phyloP scores from a whole-genome alignment of 805 yeast species.

The Saturnispora halmiae region DNA sequence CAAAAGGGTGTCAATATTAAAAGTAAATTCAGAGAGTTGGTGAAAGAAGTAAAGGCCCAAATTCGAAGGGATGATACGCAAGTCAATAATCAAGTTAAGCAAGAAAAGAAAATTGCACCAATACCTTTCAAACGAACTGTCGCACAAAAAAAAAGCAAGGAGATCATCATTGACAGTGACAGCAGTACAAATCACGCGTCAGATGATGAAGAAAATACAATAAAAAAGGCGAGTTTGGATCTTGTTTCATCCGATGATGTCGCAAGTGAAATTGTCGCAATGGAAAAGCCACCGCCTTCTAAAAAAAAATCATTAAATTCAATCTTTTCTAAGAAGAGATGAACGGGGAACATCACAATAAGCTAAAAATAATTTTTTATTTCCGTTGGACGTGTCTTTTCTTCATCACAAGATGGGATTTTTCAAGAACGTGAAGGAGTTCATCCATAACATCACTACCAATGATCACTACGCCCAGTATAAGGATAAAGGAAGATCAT shows the following conservation, averaged over 20 bases:
- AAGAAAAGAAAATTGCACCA: slow-evolving; percentile 1
- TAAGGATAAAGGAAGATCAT: slow-evolving; percentile 28
- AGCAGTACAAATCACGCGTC: no score
- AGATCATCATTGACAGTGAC: slow-evolving; percentile 1
- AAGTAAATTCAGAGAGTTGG: slow-evolving; percentile 24
- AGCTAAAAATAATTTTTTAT: neutral
- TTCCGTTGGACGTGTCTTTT: neutral
- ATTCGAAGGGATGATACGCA: slow-evolving; percentile 9
- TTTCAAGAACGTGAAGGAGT: slow-evolving; percentile 28
- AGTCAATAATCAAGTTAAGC: neutral
- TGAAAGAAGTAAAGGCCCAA: slow-evolving; percentile 22
- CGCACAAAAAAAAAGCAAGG: neutral
- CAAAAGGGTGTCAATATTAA: slow-evolving; percentile 19
- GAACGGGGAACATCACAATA: no score
- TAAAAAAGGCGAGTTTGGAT: neutral
- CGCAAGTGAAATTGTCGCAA: neutral
- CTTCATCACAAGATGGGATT: slow-evolving; percentile 20
- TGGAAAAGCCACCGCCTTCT: slow-evolving; percentile 3
- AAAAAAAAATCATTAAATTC: neutral
- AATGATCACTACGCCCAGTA: slow-evolving; percentile 53
- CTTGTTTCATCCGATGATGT: neutral
- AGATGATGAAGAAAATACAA: neutral
- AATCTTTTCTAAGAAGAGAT: slow-evolving; percentile 3
- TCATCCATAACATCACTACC: slow-evolving; percentile 43
- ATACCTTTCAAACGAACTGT: neutral